A percentile compares a stretch with the other conserved stretches of the same genome.
Evolutionary conservation across 2,329 filamentous ascomycete genomes (phyloP).

Genomic region (Alternaria angustiovoidea): DNA sequence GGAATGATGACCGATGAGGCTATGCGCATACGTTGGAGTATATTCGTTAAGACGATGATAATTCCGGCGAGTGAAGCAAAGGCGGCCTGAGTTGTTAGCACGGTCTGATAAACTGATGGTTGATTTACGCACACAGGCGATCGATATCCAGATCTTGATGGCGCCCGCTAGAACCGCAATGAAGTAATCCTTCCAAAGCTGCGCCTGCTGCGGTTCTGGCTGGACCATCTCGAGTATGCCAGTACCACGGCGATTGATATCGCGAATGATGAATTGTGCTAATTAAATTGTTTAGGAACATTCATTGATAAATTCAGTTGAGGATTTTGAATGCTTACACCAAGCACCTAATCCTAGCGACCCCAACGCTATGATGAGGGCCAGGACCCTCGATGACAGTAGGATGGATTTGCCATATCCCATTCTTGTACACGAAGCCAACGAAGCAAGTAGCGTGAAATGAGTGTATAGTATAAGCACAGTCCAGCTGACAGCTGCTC

Average conservation of each 20-base stretch:
- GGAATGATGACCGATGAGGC: slow-evolving; percentile 28
- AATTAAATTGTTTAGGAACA: neutral
- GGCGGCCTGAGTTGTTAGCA: slow-evolving; percentile 28
- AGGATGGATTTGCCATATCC: slow-evolving; percentile 24
- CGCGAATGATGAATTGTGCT: slow-evolving; percentile 33
- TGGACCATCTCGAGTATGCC: slow-evolving; percentile 22
- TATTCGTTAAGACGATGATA: slow-evolving; percentile 27
- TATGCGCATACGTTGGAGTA: slow-evolving; percentile 27
- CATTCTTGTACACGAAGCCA: slow-evolving; percentile 24
- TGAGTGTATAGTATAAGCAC: slow-evolving; percentile 19
- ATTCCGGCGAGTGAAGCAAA: slow-evolving; percentile 29
- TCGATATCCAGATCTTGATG: slow-evolving; percentile 35
- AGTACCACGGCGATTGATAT: slow-evolving; percentile 30
- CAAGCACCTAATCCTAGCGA: slow-evolving; percentile 36
- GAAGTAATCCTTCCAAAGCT: slow-evolving; percentile 34
- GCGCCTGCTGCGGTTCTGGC: slow-evolving; percentile 17
- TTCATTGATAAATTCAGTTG: neutral
- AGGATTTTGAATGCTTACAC: slow-evolving; percentile 24
- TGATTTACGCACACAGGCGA: slow-evolving; percentile 32
- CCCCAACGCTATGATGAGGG: slow-evolving; percentile 28
- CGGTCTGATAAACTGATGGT: neutral
- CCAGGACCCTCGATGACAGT: slow-evolving; percentile 31
- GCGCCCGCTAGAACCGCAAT: slow-evolving; percentile 16
- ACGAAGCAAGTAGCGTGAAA: slow-evolving; percentile 6
- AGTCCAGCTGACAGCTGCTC: slow-evolving; percentile 41